These are phyloP conservation scores for Amanita inopinata DNA, from an alignment of 768 basidiomycete genomes.

Conservation along the genomic window DNA sequence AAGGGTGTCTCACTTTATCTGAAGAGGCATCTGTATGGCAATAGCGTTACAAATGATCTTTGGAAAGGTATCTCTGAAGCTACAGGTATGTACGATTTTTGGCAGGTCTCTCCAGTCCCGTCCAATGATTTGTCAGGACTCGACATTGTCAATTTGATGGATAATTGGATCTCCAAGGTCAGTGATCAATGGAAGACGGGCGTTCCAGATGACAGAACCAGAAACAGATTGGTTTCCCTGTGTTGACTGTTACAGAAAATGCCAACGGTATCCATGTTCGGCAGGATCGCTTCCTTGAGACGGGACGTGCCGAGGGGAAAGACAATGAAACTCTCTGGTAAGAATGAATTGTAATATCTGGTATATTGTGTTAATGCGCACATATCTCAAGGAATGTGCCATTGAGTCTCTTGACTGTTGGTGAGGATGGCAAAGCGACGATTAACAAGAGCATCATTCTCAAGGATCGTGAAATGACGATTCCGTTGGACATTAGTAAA, in stretches of 20 bases:
- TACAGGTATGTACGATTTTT: conserved; percentile 31
- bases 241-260: conserved; percentile 77
- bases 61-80: conserved; percentile 80
- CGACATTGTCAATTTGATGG: conserved; percentile 75
- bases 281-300: conserved; percentile 90
- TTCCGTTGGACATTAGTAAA: conserved; percentile 64
- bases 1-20: conserved; percentile 88
- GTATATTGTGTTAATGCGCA: conserved; percentile 4
- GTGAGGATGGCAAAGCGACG: conserved; percentile 42
- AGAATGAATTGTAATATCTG: conserved; percentile 5
- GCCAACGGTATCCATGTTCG: conserved; percentile 62
- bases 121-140: conserved; percentile 26
- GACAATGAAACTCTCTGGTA: conserved; percentile 89
- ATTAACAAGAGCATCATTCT: conserved; percentile 61
- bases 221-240: conserved; percentile 71
- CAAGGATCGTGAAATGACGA: conserved; percentile 52
- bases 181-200: neutral
- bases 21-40: conserved; percentile 78
- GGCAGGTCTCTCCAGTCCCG: neutral
- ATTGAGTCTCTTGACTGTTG: conserved; percentile 58
- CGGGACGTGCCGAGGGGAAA: conserved; percentile 65
- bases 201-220: conserved; percentile 16
- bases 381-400: conserved; percentile 60
- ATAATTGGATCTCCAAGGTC: conserved; percentile 84
- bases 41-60: conserved; percentile 77